Evolutionary conservation across 2,329 filamentous ascomycete species (phyloP), one percentile per base, ranked within the genome.

Genomic region (Cadophora luteo-olivacea): DNA sequence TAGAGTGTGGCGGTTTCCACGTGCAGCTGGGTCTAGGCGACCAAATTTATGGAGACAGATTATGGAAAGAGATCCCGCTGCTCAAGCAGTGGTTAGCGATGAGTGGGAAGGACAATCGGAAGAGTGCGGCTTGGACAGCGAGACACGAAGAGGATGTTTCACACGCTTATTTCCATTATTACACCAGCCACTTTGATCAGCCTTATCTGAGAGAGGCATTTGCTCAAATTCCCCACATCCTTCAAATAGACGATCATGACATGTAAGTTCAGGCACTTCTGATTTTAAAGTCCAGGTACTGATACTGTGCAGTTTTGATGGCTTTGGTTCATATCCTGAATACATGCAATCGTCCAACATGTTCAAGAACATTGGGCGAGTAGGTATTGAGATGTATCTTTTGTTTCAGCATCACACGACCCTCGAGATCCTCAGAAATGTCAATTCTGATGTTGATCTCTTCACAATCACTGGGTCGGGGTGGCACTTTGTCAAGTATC

Each of bases 391-490:
- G 74, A 97, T 97, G 94, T 99, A 98, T 78, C 86, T 99, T 45
- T 87, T 99, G 8, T 99, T 99, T 85, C 96, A 99, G 78, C 96
- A 99, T 77, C 96, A 99, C 79, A 98, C 96, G 0, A 98, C 95
- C 0, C 85, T 97, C 3, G 96, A 98, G 77, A 92, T 98, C 52
- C 87, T 99, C 67, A 92, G 94, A 64, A 95, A 97, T 74, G 91
- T 97, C 68, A 92, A 87, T 76, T 92, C 92, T 58, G 96, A 99
- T 77, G 86, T 90, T 60, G 96, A 99, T 75, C 87, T 99, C 6
- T 99, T 99, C 81, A 98, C 95, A 1, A 91, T 99, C 66, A 98
- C 96, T 0, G 95, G 96, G n/a, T 92, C 92, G 24, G 96, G 96
- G 8, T 99, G 96, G 96, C 96, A 99, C 80, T 99, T 98, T 79